Evolutionary conservation across 2,329 filamentous ascomycete genomes (phyloP), one percentile per base, ranked within the genome.

Genomic region (Penicillium freii): DNA sequence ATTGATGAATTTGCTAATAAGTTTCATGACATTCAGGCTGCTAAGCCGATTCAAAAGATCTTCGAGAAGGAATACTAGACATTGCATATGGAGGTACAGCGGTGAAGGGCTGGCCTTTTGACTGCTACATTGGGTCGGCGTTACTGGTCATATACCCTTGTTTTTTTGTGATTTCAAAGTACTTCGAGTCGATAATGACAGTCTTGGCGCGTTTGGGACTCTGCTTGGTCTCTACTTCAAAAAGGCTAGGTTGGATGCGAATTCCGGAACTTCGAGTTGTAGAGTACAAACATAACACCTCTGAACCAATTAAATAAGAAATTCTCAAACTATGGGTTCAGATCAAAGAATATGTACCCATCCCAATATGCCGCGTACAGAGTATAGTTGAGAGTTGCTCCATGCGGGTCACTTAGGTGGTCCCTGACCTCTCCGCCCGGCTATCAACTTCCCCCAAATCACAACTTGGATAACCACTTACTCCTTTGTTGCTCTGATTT

Each of bases 31-130:
- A 13, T 57, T 25, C 62, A 92, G 89, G 90, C 90, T 49, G 91
- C 91, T 50, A 93, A 92, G 81, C 91, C 91, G 0, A 95, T 96
- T 57, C 88, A 92, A 74, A 90, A 88, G 72, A 84, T 90, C 2
- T 92, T 96, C 64, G 90, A 93, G 69, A 92, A 92, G 73, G 88
- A 82, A 64, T 82, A 80, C 59, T 78, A 70, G 60, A 31, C 36
- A 39, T 42, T 59, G 46, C 40, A 53, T 56, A 13, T 46, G 50
- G 39, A 15, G 27, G 48, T 51, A 48, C 39, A 48, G 52, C 43
- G 42, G 42, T 48, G 43, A 42, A 61, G 45, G 46, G 50, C 49
- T n/a, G 27, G 31, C 45, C 27, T 36, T 56, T 51, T 53, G 59
- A 62, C 44, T 38, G 54, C 54, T 60, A 57, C 56, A 62, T 62